Evolutionary conservation across 805 yeast species (phyloP), one percentile per base, ranked within the genome.

Genomic region (Cyberlindnera mississippiensis): DNA sequence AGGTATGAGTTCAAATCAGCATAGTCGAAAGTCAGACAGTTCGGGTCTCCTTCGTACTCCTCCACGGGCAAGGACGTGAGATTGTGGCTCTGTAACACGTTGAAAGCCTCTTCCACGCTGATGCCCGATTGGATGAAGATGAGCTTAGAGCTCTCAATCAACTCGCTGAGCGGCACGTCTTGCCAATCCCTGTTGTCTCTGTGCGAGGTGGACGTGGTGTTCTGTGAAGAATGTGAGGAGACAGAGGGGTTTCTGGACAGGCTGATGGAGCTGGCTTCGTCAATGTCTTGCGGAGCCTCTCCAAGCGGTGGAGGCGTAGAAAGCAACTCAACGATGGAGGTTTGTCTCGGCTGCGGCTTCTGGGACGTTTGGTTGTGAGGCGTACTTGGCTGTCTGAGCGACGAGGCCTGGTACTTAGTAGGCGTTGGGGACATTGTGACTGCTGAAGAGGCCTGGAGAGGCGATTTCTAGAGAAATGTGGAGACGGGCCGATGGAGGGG

Each of bases 81-180:
- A 49, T 83, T 80, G 61, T 90, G 74, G 26, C 72, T 66, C 24
- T 76, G 73, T 56, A 91, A 71, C 4, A 82, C 80, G 55, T 89
- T 88, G 66, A 86, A 93, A 2, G 98, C 96, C 42, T 79, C 73
- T 61, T 91, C 96, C 17, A 91, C 95, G 3, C 96, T 78, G 28
- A 78, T 68, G 6, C 76, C 64, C 3, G 82, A 78, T 47, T 76
- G 75, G 49, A 89, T 80, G 32, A 80, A 72, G 37, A 90, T 76
- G 52, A 93, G 72, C 60, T 85, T 83, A 50, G 84, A 89, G 33
- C 75, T 71, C 62, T 87, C 95, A 31, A 89, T 82, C 52, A 93
- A 71, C 51, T 86, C 93, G 12, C 74, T 62, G 47, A 93, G 69
- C 31, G 73, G 76, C 17, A 86, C 76, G 47, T 82, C 84, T 55